These are phyloP conservation scores for Coemansia guatemalensis DNA, from an alignment of 192 early-diverging fungal genomes.

Conservation along the genomic window DNA sequence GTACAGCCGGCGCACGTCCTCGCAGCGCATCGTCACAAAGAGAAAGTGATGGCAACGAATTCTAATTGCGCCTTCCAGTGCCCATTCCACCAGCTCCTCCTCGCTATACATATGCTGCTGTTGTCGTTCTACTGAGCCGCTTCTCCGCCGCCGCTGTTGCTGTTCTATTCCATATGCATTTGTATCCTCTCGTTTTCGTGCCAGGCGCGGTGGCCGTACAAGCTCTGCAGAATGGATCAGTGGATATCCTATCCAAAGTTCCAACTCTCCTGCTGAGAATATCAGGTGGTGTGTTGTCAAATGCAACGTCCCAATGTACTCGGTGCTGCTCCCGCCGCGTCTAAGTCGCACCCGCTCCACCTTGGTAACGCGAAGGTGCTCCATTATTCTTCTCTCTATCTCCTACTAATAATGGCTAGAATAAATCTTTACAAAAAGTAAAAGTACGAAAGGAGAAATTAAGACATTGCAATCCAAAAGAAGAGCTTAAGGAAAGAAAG, in stretches of 20 bases:
- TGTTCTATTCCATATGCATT: conserved; percentile 4
- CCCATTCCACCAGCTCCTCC: conserved; percentile 26
- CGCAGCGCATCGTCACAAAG: conserved; percentile 68
- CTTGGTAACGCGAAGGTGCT: conserved; percentile 25
- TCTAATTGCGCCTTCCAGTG: conserved; percentile 39
- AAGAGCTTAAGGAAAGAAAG: conserved; percentile 1
- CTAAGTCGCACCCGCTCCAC: conserved; percentile 44
- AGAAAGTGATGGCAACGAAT: conserved; percentile 85
- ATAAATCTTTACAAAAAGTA: conserved; percentile 1
- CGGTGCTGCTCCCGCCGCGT: conserved; percentile 13
- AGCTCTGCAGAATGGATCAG: conserved; percentile 75
- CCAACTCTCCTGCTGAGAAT: conserved; percentile 58
- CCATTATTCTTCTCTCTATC: conserved; percentile 16
- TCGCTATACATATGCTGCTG: not conserved
- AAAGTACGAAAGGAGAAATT: conserved; percentile 3
- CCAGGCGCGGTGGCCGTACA: conserved; percentile 27
- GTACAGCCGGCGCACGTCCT: conserved; percentile 64
- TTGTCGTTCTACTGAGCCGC: not conserved
- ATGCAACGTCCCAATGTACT: conserved; percentile 60
- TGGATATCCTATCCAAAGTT: conserved; percentile 85
- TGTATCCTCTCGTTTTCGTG: not conserved
- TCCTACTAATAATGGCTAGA: not conserved
- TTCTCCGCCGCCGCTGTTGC: not conserved
- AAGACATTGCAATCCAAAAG: conserved; percentile 2
- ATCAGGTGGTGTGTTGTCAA: conserved; percentile 77